These are phyloP conservation scores for Jamesozyma lodderae DNA, from an alignment of 805 yeast genomes.

Conservation along the genomic window DNA sequence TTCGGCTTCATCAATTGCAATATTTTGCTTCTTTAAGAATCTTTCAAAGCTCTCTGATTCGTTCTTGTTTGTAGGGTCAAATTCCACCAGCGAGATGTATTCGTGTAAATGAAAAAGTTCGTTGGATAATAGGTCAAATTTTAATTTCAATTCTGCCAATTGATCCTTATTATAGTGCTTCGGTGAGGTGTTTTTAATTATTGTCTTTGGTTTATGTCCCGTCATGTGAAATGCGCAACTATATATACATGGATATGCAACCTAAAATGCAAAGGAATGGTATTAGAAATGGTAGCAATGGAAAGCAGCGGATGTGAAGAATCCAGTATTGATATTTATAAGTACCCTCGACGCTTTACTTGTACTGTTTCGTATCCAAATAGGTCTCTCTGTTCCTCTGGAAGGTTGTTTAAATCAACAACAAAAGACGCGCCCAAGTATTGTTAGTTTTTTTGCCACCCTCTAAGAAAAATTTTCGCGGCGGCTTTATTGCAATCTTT, in stretches of 20 bases:
- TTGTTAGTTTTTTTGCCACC: conserved; percentile 1
- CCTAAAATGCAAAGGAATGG: not conserved
- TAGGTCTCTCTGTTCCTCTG: not conserved
- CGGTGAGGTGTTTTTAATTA: not conserved
- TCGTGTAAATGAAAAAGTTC: conserved; percentile 58
- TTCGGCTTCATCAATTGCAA: conserved; percentile 10
- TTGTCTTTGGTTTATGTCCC: conserved; percentile 3
- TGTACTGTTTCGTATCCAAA: conserved; percentile 1
- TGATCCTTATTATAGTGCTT: conserved; percentile 13
- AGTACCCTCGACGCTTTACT: not conserved
- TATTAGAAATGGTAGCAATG: conserved; percentile 1
- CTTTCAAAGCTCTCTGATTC: conserved; percentile 31
- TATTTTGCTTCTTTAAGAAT: conserved; percentile 23
- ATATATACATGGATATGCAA: conserved; percentile 7
- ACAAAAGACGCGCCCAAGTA: not conserved
- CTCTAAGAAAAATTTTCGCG: not conserved
- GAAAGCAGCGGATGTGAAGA: conserved; percentile 5
- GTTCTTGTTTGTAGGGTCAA: conserved; percentile 41
- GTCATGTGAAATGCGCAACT: conserved; percentile 1
- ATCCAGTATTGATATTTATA: conserved; percentile 8
- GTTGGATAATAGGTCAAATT: conserved; percentile 42
- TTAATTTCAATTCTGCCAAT: conserved; percentile 37
- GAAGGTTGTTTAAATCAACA: not conserved
- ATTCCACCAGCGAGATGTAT: conserved; percentile 51
- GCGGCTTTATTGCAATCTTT: no score